These are phyloP conservation scores for Cucumis cinereus DNA, from an alignment of 306 rosid species.

Conservation along the genomic window DNA sequence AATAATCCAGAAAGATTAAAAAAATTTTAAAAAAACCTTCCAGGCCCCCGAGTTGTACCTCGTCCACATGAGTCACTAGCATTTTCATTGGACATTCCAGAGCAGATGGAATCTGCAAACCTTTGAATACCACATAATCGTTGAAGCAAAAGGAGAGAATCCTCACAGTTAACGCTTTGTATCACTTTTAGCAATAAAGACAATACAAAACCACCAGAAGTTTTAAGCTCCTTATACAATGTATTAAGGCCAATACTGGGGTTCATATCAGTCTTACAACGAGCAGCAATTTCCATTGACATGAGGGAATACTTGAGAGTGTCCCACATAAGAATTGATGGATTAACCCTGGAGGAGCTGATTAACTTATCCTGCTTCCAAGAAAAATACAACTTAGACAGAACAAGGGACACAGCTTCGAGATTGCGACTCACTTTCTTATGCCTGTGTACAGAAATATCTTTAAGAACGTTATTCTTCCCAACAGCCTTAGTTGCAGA, in stretches of 20 bases:
- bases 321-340: slow-evolving; percentile 89
- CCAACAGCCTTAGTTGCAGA: slow-evolving; percentile 53
- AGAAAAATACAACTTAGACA: slow-evolving; percentile 69
- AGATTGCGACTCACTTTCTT: slow-evolving; percentile 38
- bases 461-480: slow-evolving; percentile 37
- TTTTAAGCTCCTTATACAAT: slow-evolving; percentile 71
- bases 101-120: slow-evolving; percentile 67
- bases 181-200: slow-evolving; percentile 65
- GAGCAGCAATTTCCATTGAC: slow-evolving; percentile 84
- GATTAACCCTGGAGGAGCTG: slow-evolving; percentile 42
- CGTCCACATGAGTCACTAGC: slow-evolving; percentile 22
- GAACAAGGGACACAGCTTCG: slow-evolving; percentile 41
- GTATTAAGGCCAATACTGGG: slow-evolving; percentile 56
- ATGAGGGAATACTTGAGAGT: slow-evolving; percentile 69
- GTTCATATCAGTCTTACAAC: slow-evolving; percentile 49
- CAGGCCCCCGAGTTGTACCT: slow-evolving; percentile 36
- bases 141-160: slow-evolving; percentile 72
- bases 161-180: slow-evolving; percentile 43
- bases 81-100: slow-evolving; percentile 31
- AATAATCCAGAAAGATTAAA: neutral
- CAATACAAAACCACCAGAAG: slow-evolving; percentile 68
- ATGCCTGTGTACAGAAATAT: slow-evolving; percentile 30
- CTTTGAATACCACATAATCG: slow-evolving; percentile 65
- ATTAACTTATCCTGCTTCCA: slow-evolving; percentile 44
- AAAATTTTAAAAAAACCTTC: neutral